Evolutionary conservation across 179 eudicot species (phyloP).

Genomic region (Drosera spatulata): DNA sequence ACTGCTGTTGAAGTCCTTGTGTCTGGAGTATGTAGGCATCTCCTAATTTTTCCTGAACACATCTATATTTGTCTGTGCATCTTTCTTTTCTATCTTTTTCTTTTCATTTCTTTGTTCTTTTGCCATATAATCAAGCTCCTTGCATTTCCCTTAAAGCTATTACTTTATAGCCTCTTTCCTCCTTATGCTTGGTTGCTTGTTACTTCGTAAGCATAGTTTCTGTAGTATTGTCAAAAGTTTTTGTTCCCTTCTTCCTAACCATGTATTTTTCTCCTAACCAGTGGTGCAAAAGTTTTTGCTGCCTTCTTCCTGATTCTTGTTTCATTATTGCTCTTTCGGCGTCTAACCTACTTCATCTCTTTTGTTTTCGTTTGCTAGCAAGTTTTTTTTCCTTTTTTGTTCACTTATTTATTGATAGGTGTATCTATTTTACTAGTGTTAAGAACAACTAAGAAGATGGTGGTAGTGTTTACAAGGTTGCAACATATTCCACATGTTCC

Average conservation of each 20-base stretch:
- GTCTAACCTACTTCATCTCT: no score
- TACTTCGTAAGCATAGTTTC: not conserved
- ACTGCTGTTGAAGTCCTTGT: conserved; percentile 89
- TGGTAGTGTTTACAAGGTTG: no score
- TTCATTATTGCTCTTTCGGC: no score
- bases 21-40: conserved; percentile 61
- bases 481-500: no score
- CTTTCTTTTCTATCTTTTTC: not conserved
- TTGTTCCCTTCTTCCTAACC: not conserved
- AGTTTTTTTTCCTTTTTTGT: not conserved
- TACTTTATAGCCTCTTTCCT: no score
- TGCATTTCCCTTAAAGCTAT: no score
- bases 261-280: not conserved
- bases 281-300: no score
- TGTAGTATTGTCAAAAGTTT: not conserved
- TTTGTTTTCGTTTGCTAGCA: not conserved
- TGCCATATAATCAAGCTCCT: no score
- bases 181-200: not conserved
- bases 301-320: no score
- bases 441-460: no score
- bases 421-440: no score
- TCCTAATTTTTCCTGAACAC: not conserved
- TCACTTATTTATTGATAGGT: not conserved
- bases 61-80: not conserved
- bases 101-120: no score